Evolutionary conservation across 805 yeast species (phyloP), one percentile per base, ranked within the genome.

Genomic region (Kuraishia floccosa): DNA sequence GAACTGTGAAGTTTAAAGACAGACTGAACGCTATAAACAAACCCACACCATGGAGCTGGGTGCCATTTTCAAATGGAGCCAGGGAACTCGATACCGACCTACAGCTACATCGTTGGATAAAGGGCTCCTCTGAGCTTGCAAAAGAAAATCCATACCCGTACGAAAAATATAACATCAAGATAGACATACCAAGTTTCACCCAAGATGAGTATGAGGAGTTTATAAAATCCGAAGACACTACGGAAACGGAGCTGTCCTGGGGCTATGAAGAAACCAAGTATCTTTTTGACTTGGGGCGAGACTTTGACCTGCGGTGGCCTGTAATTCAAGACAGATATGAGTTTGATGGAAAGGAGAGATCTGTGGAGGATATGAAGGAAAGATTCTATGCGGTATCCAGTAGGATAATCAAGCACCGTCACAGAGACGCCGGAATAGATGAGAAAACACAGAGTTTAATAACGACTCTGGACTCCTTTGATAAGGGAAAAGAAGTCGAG

Each of bases 31-130:
- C 72, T 42, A 58, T 58, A 26, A 63, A 68, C 13, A 78, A 74
- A 37, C 79, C 84, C 0, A 68, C 91, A 0, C 86, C 95, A 1
- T 91, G 99, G 99, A 66, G 72, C 1, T 62, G 72, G 53, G 67
- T 68, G 13, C 56, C 63, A 4, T 91, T 89, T 47, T 63, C 58
- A 27, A 74, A 74, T 38, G 55, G 56, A 4, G 64, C 75, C 0
- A 58, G 80, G 34, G 45, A 41, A 3, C n/a, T n/a, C n/a, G 22
- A 30, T 10, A 76, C 71, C 28, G 72, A 52, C 1, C 49, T 76
- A 17, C 59, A 56, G 25, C 61, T 89, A 25, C 59, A 62, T 35
- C 97, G 91, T 54, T 91, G 98, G 97, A 87, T 76, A 2, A 75
- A 82, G 37, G 95, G 91, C 0, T 58, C 77, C 2, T 66, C 62